A percentile compares a stretch with the other conserved stretches of the same genome.
phyloP scores from a whole-genome alignment of 257 asterid species.

The Eucommia ulmoides region DNA sequence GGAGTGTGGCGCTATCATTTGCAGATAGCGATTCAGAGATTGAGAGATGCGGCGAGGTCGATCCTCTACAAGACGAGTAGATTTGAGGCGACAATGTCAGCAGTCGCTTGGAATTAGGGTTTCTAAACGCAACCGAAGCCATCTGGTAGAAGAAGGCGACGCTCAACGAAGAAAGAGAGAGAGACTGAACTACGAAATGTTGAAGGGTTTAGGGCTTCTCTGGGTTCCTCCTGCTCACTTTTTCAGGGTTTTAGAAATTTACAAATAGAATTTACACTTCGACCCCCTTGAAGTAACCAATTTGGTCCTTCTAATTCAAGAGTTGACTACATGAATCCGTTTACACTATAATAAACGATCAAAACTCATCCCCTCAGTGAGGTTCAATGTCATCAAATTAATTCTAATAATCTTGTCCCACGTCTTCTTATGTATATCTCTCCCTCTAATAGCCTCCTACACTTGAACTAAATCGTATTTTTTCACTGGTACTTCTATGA shows the following conservation, averaged over 20 bases:
- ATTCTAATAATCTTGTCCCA: no score
- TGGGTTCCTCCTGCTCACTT: not conserved
- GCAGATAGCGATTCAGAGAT: constrained; percentile 28
- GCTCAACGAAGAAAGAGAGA: not conserved
- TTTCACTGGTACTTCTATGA: no score
- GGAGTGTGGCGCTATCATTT: constrained; percentile 18
- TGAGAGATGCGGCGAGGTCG: constrained; percentile 25
- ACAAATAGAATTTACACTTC: no score
- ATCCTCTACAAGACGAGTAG: constrained; percentile 23
- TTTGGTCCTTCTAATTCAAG: no score
- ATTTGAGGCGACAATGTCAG: constrained; percentile 26
- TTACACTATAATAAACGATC: no score
- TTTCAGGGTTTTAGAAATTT: constrained; percentile 4
- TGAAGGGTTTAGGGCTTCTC: constrained; percentile 2
- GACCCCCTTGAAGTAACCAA: no score
- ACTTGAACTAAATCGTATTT: no score
- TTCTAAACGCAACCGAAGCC: constrained; percentile 35
- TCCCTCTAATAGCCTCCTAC: no score
- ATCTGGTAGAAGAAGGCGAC: constrained; percentile 7
- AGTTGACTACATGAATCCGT: no score
- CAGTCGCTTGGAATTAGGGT: constrained; percentile 26
- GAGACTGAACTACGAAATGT: not conserved
- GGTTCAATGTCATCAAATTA: no score
- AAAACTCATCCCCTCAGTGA: no score
- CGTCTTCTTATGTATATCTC: no score